Evolutionary conservation across 768 basidiomycete genomes (phyloP).

Genomic region (Russula emetica): DNA sequence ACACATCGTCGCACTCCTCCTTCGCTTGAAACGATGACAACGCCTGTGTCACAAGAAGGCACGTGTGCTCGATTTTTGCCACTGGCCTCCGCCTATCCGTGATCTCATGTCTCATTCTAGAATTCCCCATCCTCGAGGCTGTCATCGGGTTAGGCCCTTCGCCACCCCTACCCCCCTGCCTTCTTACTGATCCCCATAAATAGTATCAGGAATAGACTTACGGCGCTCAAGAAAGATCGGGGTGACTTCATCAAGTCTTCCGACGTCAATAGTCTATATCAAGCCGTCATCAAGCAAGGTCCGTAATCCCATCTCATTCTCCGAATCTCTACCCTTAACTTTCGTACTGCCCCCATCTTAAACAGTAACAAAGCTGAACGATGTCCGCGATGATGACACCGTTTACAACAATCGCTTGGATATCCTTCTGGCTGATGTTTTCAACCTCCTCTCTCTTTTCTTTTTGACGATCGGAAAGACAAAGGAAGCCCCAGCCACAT

Average conservation of each 20-base stretch:
- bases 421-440: conserved; percentile 93
- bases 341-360: background rate
- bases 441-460: conserved; percentile 90
- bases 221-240: conserved; percentile 89
- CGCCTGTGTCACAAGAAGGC: conserved; percentile 80
- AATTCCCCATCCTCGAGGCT: conserved; percentile 90
- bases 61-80: conserved; percentile 30
- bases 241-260: conserved; percentile 89
- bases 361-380: conserved; percentile 87
- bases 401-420: conserved; percentile 86
- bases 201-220: conserved; percentile 93
- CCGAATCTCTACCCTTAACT: background rate
- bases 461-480: conserved; percentile 98
- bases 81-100: conserved; percentile 27
- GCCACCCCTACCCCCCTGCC: conserved; percentile 8
- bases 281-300: conserved; percentile 93
- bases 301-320: conserved; percentile 28
- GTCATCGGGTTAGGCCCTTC: conserved; percentile 69
- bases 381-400: conserved; percentile 75
- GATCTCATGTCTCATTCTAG: conserved; percentile 41
- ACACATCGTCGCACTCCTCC: background rate
- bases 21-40: conserved; percentile 41
- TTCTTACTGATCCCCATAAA: conserved; percentile 3
- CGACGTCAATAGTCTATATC: conserved; percentile 91
- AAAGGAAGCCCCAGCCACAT: conserved; percentile 89